Evolutionary conservation across 2,329 filamentous ascomycete species (phyloP).

Genomic region (Colletotrichum lindemuthianum): DNA sequence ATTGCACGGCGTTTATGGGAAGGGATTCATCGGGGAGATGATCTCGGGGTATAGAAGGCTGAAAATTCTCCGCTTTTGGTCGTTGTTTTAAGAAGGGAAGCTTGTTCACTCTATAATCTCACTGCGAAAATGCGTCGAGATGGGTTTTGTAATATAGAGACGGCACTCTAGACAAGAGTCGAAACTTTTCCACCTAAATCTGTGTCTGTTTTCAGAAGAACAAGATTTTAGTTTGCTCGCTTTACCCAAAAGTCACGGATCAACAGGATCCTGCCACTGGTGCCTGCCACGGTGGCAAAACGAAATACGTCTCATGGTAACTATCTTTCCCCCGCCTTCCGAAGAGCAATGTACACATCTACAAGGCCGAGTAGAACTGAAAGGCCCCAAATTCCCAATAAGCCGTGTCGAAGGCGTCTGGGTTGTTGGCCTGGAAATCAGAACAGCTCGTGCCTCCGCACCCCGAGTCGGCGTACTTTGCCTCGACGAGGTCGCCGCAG

Average conservation of each 20-base stretch:
- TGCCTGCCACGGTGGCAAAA: conserved; percentile 20
- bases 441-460: conserved; percentile 61
- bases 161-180: conserved; percentile 5
- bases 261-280: conserved; percentile 6
- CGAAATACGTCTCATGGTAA: not conserved
- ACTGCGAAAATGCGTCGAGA: not conserved
- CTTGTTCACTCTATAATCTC: not conserved
- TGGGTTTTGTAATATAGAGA: conserved; percentile 18
- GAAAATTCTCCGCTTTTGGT: conserved; percentile 27
- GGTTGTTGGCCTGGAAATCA: conserved; percentile 67
- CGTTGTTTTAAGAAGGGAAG: not conserved
- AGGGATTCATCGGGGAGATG: not conserved
- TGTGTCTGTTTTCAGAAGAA: not conserved
- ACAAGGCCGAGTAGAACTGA: conserved; percentile 60
- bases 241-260: conserved; percentile 6
- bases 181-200: not conserved
- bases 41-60: not conserved
- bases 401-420: conserved; percentile 64
- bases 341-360: not conserved
- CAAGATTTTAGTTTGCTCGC: too few species aligned
- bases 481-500: conserved; percentile 66
- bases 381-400: conserved; percentile 74
- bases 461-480: conserved; percentile 56
- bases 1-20: conserved; percentile 38
- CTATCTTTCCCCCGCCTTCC: not conserved